Conservation (phyloP, 177 flowering plant species). For the Telopea speciosissima region DNA sequence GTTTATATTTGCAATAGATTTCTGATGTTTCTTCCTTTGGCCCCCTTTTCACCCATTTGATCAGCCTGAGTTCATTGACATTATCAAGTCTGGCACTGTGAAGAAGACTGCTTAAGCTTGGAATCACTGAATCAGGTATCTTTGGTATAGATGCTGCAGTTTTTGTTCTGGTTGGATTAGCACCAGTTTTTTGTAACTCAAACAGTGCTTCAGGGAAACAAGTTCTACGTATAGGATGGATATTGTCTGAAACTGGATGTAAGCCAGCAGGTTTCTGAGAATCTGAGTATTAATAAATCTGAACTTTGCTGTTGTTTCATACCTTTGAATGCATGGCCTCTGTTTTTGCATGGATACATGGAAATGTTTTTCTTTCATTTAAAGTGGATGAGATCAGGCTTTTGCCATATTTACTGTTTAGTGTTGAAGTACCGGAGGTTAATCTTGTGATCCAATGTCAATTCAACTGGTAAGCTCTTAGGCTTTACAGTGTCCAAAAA, state of each 20-base stretch:
- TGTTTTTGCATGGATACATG: no score
- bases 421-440: no score
- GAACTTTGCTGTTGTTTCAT: background rate
- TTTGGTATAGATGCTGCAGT: background rate
- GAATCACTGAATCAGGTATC: conserved; percentile 4
- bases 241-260: conserved; percentile 8
- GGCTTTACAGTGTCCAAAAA: no score
- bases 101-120: conserved; percentile 40
- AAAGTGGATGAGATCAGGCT: background rate
- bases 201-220: background rate
- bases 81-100: conserved; percentile 72
- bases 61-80: conserved; percentile 82
- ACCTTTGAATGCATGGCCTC: background rate
- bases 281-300: conserved; percentile 10
- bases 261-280: conserved; percentile 6
- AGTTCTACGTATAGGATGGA: conserved; percentile 16
- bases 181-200: background rate
- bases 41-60: background rate
- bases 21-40: background rate
- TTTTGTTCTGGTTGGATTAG: conserved; percentile 8
- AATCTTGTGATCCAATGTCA: no score
- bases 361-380: background rate
- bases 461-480: no score
- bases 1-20: background rate
- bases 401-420: no score